These are phyloP conservation scores for Lactarius pseudohatsudake DNA, from an alignment of 768 basidiomycete species.

Conservation along the genomic window DNA sequence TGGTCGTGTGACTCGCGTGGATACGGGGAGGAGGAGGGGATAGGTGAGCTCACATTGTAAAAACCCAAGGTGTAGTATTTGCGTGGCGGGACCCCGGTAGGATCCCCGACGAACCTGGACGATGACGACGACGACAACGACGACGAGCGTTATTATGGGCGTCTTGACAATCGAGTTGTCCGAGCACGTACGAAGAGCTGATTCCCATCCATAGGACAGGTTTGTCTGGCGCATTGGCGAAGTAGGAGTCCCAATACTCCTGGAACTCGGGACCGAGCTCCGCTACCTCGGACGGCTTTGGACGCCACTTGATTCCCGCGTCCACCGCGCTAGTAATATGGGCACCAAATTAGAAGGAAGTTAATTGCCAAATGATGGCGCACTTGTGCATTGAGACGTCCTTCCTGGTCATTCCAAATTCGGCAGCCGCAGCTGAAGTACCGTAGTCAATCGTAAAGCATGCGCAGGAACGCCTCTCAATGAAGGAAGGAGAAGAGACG, in stretches of 20 bases:
- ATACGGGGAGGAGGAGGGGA: too few species aligned
- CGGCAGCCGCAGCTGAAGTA: conserved; percentile 36
- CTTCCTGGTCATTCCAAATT: conserved; percentile 41
- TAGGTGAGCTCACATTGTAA: conserved; percentile 12
- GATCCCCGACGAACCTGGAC: background rate
- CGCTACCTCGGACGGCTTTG: conserved; percentile 29
- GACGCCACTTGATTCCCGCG: conserved; percentile 32
- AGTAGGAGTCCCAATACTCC: conserved; percentile 30
- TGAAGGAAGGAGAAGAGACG: conserved; percentile 24
- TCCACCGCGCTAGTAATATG: conserved; percentile 29
- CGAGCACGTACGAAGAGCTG: conserved; percentile 23
- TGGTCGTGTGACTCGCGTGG: background rate
- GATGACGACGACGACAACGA: too few species aligned
- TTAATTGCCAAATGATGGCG: conserved; percentile 30
- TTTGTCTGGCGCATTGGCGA: conserved; percentile 31
- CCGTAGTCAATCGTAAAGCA: background rate
- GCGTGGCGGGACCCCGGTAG: conserved; percentile 1
- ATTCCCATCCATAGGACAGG: conserved; percentile 25
- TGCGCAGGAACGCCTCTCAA: background rate
- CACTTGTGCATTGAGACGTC: conserved; percentile 57
- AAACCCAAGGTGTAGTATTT: conserved; percentile 27
- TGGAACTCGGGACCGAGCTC: conserved; percentile 31
- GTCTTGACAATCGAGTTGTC: background rate
- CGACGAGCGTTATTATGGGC: background rate
- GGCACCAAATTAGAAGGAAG: background rate